Conservation (phyloP, 2,329 filamentous ascomycete species). For the Lachnellula hyalina region DNA sequence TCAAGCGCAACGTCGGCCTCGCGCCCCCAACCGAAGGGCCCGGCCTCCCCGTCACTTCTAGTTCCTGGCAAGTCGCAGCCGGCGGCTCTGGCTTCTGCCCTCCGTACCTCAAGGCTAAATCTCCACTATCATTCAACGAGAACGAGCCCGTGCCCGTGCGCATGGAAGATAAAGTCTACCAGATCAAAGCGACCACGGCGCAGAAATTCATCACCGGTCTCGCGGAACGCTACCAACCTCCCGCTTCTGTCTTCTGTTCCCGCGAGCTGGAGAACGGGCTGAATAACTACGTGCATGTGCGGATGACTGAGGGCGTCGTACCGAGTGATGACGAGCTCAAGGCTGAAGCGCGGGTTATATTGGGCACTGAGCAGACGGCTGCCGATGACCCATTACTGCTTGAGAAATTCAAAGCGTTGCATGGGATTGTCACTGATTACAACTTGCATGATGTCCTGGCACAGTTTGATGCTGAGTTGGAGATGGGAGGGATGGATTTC, state of each 20-base stretch:
- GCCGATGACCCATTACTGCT: slow-evolving; percentile 51
- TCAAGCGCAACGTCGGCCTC: slow-evolving; percentile 55
- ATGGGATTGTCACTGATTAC: slow-evolving; percentile 6
- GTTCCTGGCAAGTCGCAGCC: slow-evolving; percentile 43
- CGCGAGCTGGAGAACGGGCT: slow-evolving; percentile 53
- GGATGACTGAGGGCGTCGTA: slow-evolving; percentile 37
- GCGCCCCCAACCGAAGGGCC: slow-evolving; percentile 43
- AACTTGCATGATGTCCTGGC: slow-evolving; percentile 12
- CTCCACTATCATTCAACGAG: slow-evolving; percentile 33
- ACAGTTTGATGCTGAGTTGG: slow-evolving; percentile 18
- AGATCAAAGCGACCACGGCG: slow-evolving; percentile 39
- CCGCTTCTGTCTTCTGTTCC: slow-evolving; percentile 51
- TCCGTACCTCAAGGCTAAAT: slow-evolving; percentile 46
- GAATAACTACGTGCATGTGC: slow-evolving; percentile 40
- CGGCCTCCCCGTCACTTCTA: slow-evolving; percentile 38
- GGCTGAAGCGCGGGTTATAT: slow-evolving; percentile 43
- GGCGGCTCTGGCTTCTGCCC: slow-evolving; percentile 52
- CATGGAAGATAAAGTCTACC: slow-evolving; percentile 35
- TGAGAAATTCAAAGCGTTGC: slow-evolving; percentile 41
- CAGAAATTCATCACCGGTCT: slow-evolving; percentile 45
- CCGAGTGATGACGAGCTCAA: slow-evolving; percentile 45
- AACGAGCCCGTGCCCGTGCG: slow-evolving; percentile 23
- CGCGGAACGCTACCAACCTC: slow-evolving; percentile 39
- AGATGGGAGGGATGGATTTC: slow-evolving; percentile 8
- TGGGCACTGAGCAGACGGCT: slow-evolving; percentile 42